These are phyloP conservation scores for Parafenestella ontariensis DNA, from an alignment of 2,329 filamentous ascomycete species.

Conservation along the genomic window DNA sequence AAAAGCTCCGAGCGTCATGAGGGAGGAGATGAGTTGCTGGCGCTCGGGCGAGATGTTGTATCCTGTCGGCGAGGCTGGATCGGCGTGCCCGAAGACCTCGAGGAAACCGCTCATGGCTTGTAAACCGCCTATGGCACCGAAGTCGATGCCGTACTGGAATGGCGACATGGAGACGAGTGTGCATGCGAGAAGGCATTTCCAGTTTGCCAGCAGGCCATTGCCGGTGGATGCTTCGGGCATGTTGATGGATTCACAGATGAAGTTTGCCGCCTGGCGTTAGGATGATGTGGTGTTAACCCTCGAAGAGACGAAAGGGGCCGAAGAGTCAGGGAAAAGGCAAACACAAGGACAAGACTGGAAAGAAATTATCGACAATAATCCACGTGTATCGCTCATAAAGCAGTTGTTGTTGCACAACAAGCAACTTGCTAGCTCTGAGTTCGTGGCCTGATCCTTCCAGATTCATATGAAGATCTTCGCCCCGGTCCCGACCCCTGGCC, in stretches of 20 bases:
- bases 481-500: slow-evolving; percentile 3
- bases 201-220: slow-evolving; percentile 50
- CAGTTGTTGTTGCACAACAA: not conserved
- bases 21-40: slow-evolving; percentile 55
- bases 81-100: slow-evolving; percentile 46
- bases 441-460: not conserved
- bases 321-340: not conserved
- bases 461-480: slow-evolving; percentile 16
- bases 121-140: slow-evolving; percentile 59
- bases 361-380: not conserved
- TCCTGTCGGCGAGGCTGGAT: slow-evolving; percentile 43
- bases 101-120: slow-evolving; percentile 62
- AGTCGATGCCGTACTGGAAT: slow-evolving; percentile 62
- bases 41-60: slow-evolving; percentile 54
- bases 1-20: slow-evolving; percentile 57
- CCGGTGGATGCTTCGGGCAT: slow-evolving; percentile 26
- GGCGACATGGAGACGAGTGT: slow-evolving; percentile 58
- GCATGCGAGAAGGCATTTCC: slow-evolving; percentile 58
- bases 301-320: not conserved
- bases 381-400: not conserved
- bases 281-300: not conserved
- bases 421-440: not conserved
- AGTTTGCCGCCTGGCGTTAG: not conserved
- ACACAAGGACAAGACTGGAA: not conserved
- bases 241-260: slow-evolving; percentile 7